Evolutionary conservation across 345 rosid genomes (phyloP).

Genomic region (Pseudoturritis turrita): DNA sequence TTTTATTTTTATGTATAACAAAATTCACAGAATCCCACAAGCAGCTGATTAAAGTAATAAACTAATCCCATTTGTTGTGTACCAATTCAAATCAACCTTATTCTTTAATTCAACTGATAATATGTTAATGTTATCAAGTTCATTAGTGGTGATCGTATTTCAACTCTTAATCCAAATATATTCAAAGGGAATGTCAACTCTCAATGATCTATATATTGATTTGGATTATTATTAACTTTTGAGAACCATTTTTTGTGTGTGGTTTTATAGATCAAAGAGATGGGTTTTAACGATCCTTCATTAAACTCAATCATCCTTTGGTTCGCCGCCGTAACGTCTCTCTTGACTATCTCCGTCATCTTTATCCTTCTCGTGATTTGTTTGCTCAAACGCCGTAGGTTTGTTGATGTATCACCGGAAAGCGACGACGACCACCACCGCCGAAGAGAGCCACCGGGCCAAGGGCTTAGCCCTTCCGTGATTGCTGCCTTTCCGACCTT

Average conservation of each 20-base stretch:
- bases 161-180: slow-evolving; percentile 28
- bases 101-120: slow-evolving; percentile 13
- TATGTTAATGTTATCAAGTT: slow-evolving; percentile 16
- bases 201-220: slow-evolving; percentile 3
- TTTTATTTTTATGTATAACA: slow-evolving; percentile 1
- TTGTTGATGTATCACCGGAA: slow-evolving; percentile 13
- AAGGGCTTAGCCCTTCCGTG: slow-evolving; percentile 29
- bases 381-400: slow-evolving; percentile 19
- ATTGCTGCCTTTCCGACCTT: slow-evolving; percentile 28
- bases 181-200: slow-evolving; percentile 31
- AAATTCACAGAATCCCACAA: background rate
- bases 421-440: background rate
- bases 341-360: slow-evolving; percentile 17
- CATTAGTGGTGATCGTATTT: slow-evolving; percentile 13
- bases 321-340: slow-evolving; percentile 25
- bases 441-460: slow-evolving; percentile 12
- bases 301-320: slow-evolving; percentile 25
- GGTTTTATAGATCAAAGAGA: background rate
- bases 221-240: background rate
- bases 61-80: slow-evolving; percentile 14
- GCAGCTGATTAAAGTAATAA: slow-evolving; percentile 1
- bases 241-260: background rate
- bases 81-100: slow-evolving; percentile 21
- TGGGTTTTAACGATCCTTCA: slow-evolving; percentile 20
- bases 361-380: slow-evolving; percentile 2